phyloP scores from a whole-genome alignment of 345 rosid genomes.

The Populus nigra region DNA sequence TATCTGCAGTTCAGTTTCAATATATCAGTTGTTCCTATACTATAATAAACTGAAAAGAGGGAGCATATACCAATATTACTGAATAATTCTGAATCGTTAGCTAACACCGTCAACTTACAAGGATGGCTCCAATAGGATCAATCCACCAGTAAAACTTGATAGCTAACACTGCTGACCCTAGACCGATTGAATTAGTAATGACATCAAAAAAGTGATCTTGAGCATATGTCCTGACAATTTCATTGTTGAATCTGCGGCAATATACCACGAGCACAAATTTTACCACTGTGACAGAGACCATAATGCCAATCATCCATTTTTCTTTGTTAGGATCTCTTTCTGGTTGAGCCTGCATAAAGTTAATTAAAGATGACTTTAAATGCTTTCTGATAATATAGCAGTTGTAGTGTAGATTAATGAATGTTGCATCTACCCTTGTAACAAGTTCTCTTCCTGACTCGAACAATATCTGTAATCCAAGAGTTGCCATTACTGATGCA shows the following conservation, averaged over 20 bases:
- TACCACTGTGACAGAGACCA: slow-evolving; percentile 45
- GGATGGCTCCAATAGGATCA: slow-evolving; percentile 52
- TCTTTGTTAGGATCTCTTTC: slow-evolving; percentile 46
- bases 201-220: slow-evolving; percentile 62
- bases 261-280: slow-evolving; percentile 40
- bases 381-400: neutral
- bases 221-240: slow-evolving; percentile 47
- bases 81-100: neutral
- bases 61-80: neutral
- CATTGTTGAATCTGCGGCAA: slow-evolving; percentile 43
- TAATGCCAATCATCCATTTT: slow-evolving; percentile 59
- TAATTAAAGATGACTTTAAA: neutral
- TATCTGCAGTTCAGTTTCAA: slow-evolving; percentile 31
- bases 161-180: slow-evolving; percentile 45
- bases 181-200: slow-evolving; percentile 49
- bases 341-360: slow-evolving; percentile 39
- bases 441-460: slow-evolving; percentile 53
- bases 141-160: slow-evolving; percentile 53
- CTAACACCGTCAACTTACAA: slow-evolving; percentile 27
- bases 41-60: too few species aligned
- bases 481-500: slow-evolving; percentile 56
- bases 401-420: neutral
- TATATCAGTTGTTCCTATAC: too few species aligned
- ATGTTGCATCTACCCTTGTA: slow-evolving; percentile 23
- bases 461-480: slow-evolving; percentile 52